Conservation (phyloP, 139 green algal genomes). For the Chlamydomonas sp. region DNA sequence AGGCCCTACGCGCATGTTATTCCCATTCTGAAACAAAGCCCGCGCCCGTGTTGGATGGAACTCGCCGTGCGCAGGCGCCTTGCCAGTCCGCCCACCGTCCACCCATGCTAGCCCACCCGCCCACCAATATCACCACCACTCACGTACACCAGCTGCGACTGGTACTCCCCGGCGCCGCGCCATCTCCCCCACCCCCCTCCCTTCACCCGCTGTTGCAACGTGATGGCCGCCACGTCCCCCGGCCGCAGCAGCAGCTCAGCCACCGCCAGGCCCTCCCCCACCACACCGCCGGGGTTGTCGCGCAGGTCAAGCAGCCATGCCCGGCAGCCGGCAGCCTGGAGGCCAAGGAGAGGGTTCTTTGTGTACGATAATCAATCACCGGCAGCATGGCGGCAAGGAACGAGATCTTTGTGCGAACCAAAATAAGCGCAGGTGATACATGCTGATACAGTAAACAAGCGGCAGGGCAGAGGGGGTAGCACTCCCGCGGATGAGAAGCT, state of each 20-base stretch:
- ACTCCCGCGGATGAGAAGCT: too few relatives aligned
- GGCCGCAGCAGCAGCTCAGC: conserved; percentile 13
- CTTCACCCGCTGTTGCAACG: not conserved
- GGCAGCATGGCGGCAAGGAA: too few relatives aligned
- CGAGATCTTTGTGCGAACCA: not conserved
- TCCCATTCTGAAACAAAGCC: too few relatives aligned
- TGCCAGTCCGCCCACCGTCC: too few relatives aligned
- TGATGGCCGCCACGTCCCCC: not conserved
- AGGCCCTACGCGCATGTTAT: too few relatives aligned
- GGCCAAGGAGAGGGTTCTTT: not conserved
- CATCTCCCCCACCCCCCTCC: too few relatives aligned
- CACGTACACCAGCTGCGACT: not conserved
- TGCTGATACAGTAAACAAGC: not conserved
- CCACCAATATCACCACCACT: not conserved
- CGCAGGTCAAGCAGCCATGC: conserved; percentile 85
- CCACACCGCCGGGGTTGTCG: conserved; percentile 86
- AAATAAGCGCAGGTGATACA: not conserved
- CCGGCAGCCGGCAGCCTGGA: conserved; percentile 14
- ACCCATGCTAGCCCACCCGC: not conserved
- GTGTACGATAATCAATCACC: too few relatives aligned
- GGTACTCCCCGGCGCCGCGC: conserved; percentile 2
- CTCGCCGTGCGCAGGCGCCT: too few relatives aligned
- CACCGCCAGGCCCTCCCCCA: conserved; percentile 62
- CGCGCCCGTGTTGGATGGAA: too few relatives aligned
- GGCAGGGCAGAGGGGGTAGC: too few relatives aligned